phyloP scores from a whole-genome alignment of 768 basidiomycete species.

The Neoboletus brunneissimus region DNA sequence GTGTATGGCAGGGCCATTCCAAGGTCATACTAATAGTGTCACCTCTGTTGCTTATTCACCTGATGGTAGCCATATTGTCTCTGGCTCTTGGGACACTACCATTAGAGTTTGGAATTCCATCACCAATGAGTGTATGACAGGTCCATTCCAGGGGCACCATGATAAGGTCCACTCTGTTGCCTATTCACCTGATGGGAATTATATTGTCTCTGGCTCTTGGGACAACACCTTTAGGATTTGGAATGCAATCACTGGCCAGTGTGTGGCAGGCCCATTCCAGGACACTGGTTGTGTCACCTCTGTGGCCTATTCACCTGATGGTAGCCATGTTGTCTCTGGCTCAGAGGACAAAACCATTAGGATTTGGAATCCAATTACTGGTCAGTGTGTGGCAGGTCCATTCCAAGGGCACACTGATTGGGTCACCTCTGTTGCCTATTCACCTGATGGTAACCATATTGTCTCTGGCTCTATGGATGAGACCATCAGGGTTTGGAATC shows the following conservation, averaged over 20 bases:
- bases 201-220: neutral
- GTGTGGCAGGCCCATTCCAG: slow-evolving; percentile 7
- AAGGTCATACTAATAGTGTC: neutral
- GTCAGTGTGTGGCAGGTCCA: slow-evolving; percentile 19
- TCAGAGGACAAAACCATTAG: slow-evolving; percentile 23
- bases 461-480: neutral
- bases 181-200: neutral
- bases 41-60: too few relatives aligned
- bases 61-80: neutral
- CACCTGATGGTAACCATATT: neutral
- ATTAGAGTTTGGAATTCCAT: slow-evolving; percentile 11
- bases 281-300: neutral
- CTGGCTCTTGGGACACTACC: neutral
- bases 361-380: slow-evolving; percentile 16
- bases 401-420: slow-evolving; percentile 13
- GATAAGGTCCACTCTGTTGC: neutral
- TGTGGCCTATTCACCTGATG: slow-evolving; percentile 23
- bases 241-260: slow-evolving; percentile 1
- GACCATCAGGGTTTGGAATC: slow-evolving; percentile 20
- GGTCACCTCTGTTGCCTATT: too few relatives aligned
- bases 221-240: slow-evolving; percentile 11
- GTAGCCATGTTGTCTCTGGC: slow-evolving; percentile 21
- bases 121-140: slow-evolving; percentile 4
- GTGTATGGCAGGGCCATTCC: slow-evolving; percentile 16
- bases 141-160: neutral